These are phyloP conservation scores for Xanthoconium purpureum DNA, from an alignment of 768 basidiomycete species.

Conservation along the genomic window DNA sequence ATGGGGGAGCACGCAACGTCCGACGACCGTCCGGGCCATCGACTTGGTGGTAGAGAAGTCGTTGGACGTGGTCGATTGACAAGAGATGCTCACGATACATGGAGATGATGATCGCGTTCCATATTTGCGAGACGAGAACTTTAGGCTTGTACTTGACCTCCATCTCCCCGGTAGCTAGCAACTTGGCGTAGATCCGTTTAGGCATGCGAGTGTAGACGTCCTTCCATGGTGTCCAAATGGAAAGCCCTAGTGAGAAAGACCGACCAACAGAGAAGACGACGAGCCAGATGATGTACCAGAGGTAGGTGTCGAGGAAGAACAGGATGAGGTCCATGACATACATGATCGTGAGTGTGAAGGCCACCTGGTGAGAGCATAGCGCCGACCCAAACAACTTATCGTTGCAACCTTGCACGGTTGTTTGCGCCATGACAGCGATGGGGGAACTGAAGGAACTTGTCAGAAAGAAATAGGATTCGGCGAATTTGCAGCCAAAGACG, in stretches of 20 bases:
- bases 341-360: slow-evolving; percentile 96
- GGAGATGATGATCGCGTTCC: slow-evolving; percentile 99
- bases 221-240: slow-evolving; percentile 99
- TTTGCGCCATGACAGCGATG: slow-evolving; percentile 94
- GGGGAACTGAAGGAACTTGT: slow-evolving; percentile 96
- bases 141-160: slow-evolving; percentile 99
- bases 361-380: slow-evolving; percentile 89
- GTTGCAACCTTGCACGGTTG: slow-evolving; percentile 85
- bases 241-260: slow-evolving; percentile 88
- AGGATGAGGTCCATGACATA: slow-evolving; percentile 96
- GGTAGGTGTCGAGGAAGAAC: slow-evolving; percentile 99
- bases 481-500: slow-evolving; percentile 94
- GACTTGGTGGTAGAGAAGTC: slow-evolving; percentile 94
- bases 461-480: slow-evolving; percentile 97
- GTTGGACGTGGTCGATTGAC: slow-evolving; percentile 97
- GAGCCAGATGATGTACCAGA: slow-evolving; percentile 99
- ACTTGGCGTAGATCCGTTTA: slow-evolving; percentile 96
- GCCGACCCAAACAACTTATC: slow-evolving; percentile 79
- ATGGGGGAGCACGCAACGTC: slow-evolving; percentile 92
- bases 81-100: slow-evolving; percentile 99
- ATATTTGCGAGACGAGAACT: slow-evolving; percentile 97
- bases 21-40: slow-evolving; percentile 87
- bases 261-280: slow-evolving; percentile 90
- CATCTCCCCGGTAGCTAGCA: slow-evolving; percentile 95
- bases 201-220: slow-evolving; percentile 95